Evolutionary conservation across 371 early-diverging fungal species (phyloP).

Genomic region (Mortierella sp.): DNA sequence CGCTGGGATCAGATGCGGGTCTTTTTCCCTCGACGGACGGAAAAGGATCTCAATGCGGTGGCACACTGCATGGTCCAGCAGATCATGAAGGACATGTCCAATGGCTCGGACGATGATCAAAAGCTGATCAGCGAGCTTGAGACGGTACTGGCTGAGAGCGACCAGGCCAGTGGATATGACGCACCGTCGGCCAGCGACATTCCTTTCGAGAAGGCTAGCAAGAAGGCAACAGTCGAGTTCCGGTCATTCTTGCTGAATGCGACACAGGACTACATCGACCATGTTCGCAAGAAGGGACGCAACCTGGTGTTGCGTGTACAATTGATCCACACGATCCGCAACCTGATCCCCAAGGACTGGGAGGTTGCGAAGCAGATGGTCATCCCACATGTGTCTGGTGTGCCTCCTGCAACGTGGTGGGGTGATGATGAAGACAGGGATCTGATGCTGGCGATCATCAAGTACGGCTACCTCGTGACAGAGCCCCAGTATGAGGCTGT

Average conservation of each 20-base stretch:
- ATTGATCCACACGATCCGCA: conserved; percentile 79
- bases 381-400: conserved; percentile 63
- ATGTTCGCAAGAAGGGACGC: conserved; percentile 75
- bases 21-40: conserved; percentile 68
- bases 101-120: conserved; percentile 32
- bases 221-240: conserved; percentile 71
- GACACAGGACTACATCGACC: conserved; percentile 77
- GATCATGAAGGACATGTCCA: conserved; percentile 34
- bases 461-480: conserved; percentile 77
- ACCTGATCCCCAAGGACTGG: conserved; percentile 69
- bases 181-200: conserved; percentile 54
- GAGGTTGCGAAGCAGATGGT: conserved; percentile 62
- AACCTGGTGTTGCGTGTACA: conserved; percentile 82
- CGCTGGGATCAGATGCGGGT: conserved; percentile 77
- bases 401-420: conserved; percentile 86
- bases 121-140: conserved; percentile 48
- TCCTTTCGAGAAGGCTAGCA: conserved; percentile 72
- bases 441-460: conserved; percentile 80
- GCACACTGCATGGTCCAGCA: conserved; percentile 47
- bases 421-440: conserved; percentile 85
- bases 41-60: conserved; percentile 68
- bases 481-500: conserved; percentile 74
- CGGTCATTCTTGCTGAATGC: conserved; percentile 77
- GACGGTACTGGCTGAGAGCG: conserved; percentile 39
- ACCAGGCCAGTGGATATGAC: conserved; percentile 56